Base-by-base conservation (phyloP, 176 grass and related monocot species). In the Rhynchospora pubera region DNA sequence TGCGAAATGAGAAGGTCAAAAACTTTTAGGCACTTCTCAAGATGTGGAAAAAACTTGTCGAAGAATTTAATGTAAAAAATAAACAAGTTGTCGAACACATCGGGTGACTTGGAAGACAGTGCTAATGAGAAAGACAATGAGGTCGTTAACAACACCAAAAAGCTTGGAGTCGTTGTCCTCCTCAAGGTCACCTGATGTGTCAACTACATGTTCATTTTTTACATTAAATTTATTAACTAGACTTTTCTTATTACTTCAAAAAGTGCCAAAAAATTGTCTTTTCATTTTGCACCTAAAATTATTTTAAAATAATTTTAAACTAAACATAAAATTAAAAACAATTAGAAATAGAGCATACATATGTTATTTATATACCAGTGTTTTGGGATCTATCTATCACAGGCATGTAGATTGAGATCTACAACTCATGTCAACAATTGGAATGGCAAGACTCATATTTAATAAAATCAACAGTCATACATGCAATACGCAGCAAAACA, bases 241-340 rank as follows among this genome's bases (percentile, higher is more conserved):
- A 30, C 45, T 85, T 62, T 21, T 75, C 79, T 87, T 89, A 93
- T 47, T 90, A 89, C 39, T 61, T 88, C 9, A 97, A 46, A 30
- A 91, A 86, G 14, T 56, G n/a, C 80, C 18, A 93, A 83, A 88
- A 97, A 97, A 5, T 91, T 0, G 89, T 86, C 60, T 93, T 97
- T 78, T 90, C 88, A 52, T 97, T 97, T 14, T 91, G 65, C 58
- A 97, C 94, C 89, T 89, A 64, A 12, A 79, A 80, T 1, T 64
- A 32, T 22, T 26, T 23, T 34, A 18, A 5, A 42, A 45, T 34
- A 34, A 34, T 34, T 34, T 34, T 1, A 34, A 34, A 34, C 32
- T 34, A 34, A 34, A 34, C 32, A 34, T 34, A 34, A 34, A 1
- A 1, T 3, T 34, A 34, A 34, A 34, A 34, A 34, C n/a, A 34